Evolutionary conservation across 352 stramenopile species (phyloP).

Genomic region (Globisporangium nunn): DNA sequence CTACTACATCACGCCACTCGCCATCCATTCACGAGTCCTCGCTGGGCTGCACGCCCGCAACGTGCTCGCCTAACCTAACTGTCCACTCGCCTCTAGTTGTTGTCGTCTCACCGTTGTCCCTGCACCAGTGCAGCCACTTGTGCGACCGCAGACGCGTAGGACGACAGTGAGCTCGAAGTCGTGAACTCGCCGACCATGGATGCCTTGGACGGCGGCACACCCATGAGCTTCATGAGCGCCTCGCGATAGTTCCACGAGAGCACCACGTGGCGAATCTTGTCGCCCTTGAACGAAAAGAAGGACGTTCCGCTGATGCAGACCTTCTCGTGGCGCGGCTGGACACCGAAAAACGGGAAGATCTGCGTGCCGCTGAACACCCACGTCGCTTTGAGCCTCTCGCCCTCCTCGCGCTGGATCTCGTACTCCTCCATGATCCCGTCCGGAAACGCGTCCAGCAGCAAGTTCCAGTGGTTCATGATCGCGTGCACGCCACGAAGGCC

Average conservation of each 20-base stretch:
- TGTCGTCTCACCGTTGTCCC: conserved; percentile 13
- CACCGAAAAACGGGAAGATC: conserved; percentile 65
- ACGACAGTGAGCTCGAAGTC: conserved; percentile 1
- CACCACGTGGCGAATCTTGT: conserved; percentile 65
- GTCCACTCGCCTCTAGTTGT: background rate
- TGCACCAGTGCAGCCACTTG: background rate
- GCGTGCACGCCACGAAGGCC: conserved; percentile 53
- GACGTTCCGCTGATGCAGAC: conserved; percentile 71
- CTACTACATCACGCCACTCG: background rate
- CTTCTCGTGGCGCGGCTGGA: conserved; percentile 69
- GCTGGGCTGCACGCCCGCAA: too few relatives aligned
- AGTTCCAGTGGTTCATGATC: conserved; percentile 68
- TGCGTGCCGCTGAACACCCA: conserved; percentile 78
- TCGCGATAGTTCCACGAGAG: conserved; percentile 74
- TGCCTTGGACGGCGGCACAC: conserved; percentile 23
- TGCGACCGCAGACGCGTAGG: conserved; percentile 5
- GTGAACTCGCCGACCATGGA: conserved; percentile 17
- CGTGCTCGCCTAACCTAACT: background rate
- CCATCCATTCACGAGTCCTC: too few relatives aligned
- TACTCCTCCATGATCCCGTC: conserved; percentile 84
- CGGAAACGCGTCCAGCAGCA: conserved; percentile 63
- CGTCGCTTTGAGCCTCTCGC: conserved; percentile 62
- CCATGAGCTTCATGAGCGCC: conserved; percentile 69
- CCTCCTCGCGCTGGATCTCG: conserved; percentile 58
- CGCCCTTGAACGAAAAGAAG: conserved; percentile 72